phyloP scores from a whole-genome alignment of 768 basidiomycete species.

The Mycena capillaripes region DNA sequence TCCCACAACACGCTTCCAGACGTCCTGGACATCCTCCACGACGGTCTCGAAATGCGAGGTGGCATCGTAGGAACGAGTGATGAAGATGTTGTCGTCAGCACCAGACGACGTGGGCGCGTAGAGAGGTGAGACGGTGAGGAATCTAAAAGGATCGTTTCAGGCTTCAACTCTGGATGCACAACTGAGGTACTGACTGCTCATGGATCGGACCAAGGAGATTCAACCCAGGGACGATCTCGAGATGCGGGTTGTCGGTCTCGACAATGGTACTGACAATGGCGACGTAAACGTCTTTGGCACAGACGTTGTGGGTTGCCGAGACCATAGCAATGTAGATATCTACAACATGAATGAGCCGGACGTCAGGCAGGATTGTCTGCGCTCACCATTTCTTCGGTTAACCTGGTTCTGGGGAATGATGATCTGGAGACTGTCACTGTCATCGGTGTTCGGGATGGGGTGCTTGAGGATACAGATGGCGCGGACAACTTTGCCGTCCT shows the following conservation, averaged over 20 bases:
- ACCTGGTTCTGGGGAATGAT: constrained; percentile 99
- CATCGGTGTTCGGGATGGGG: constrained; percentile 97
- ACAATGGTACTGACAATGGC: constrained; percentile 99
- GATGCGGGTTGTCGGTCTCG: constrained; percentile 93
- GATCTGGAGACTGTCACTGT: constrained; percentile 95
- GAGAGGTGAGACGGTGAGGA: constrained; percentile 88
- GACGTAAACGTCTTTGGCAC: constrained; percentile 94
- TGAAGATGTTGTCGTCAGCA: constrained; percentile 90
- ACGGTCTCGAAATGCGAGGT: constrained; percentile 99
- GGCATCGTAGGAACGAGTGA: constrained; percentile 98
- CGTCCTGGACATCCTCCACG: constrained; percentile 96
- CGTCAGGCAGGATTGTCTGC: not conserved
- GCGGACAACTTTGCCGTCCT: constrained; percentile 94
- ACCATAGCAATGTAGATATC: constrained; percentile 99
- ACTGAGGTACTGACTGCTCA: constrained; percentile 81
- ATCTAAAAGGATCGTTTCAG: constrained; percentile 63
- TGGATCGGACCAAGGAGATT: constrained; percentile 92
- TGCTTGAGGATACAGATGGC: constrained; percentile 99
- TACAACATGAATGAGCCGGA: constrained; percentile 47
- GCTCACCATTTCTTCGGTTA: constrained; percentile 88
- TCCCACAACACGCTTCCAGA: constrained; percentile 91
- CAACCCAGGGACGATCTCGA: constrained; percentile 93
- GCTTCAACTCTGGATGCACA: not conserved
- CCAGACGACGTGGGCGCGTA: constrained; percentile 92
- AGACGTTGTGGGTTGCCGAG: constrained; percentile 97